Conservation (phyloP, 2,329 filamentous ascomycete genomes). For the Diplodia sapinea region DNA sequence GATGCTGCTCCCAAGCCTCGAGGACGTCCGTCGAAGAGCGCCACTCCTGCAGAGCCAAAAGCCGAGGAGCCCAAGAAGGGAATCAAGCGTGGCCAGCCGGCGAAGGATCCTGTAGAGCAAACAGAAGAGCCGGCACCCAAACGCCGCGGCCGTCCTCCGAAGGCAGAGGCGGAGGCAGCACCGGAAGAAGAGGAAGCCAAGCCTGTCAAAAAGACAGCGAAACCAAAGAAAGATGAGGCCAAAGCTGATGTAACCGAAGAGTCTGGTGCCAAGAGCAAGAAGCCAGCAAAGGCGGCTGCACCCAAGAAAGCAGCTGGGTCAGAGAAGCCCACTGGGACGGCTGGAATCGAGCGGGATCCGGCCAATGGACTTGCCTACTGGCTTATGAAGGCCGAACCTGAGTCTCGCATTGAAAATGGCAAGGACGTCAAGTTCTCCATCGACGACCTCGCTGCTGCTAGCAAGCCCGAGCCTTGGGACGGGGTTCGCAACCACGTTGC, state of each 20-base stretch:
- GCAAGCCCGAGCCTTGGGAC: constrained; percentile 86
- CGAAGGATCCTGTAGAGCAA: constrained; percentile 20
- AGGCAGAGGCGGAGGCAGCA: constrained; percentile 11
- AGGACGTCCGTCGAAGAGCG: constrained; percentile 16
- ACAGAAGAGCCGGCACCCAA: constrained; percentile 29
- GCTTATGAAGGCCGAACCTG: constrained; percentile 70
- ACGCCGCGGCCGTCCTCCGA: constrained; percentile 24
- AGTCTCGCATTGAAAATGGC: constrained; percentile 83
- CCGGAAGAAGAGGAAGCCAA: constrained; percentile 1
- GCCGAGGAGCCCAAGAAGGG: constrained; percentile 7
- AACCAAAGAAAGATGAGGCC: constrained; percentile 9
- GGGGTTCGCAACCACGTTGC: constrained; percentile 67
- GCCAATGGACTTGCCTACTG: constrained; percentile 44
- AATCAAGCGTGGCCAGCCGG: constrained; percentile 7
- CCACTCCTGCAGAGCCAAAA: background rate
- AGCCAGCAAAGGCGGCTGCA: constrained; percentile 11
- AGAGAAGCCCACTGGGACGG: constrained; percentile 8
- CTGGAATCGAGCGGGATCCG: constrained; percentile 23
- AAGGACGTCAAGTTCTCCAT: constrained; percentile 93
- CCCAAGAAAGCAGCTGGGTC: constrained; percentile 6
- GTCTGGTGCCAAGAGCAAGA: constrained; percentile 11
- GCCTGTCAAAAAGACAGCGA: constrained; percentile 13
- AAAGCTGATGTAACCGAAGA: background rate
- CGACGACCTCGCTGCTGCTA: constrained; percentile 77
- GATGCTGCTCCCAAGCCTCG: constrained; percentile 5